Evolutionary conservation across 805 yeast species (phyloP), one percentile per base, ranked within the genome.

Genomic region (Pachysolen tannophilus): DNA sequence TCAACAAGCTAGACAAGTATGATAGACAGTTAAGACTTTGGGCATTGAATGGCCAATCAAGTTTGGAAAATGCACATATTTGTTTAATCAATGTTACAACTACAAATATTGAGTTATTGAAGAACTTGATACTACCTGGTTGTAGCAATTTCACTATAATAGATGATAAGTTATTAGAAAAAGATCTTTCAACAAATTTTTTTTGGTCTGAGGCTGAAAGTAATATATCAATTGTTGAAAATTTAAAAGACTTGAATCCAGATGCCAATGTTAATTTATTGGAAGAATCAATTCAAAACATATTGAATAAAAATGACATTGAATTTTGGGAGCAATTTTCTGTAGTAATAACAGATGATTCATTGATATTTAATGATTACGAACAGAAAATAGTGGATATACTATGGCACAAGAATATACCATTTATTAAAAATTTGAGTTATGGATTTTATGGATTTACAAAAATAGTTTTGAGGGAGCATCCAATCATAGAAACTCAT

Each of bases 21-120:
- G 96, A 88, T 55, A 68, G 98, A 26, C 97, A 90, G 52, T 60
- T 90, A 39, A 69, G 97, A 25, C 60, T 90, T 11, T 90, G 97
- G 97, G 87, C 84, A 2, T 48, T 69, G 0, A 55, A 67, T 8
- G 98, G 97, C 3, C 98, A 90, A 49, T 39, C 53, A 4, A 60
- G 64, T 6, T 61, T 90, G 13, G 72, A 72, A 21, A 47, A 51
- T 2, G 62, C 88, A 0, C 75, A 69, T 37, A 65, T 87, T 3
- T 71, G 86, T 37, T 53, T 86, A 3, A 46, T 86, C 3, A 72
- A 75, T 30, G 75, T 76, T 5, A 62, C 74, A 1, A 48, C 77
- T 0, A 62, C 78, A 0, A 75, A 80, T 2, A 67, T 77, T 3
- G 97, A 90, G 53, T 56, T 74, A 3, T 53, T 82, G 26, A 88